These are phyloP conservation scores for Graphium sp. DNA, from an alignment of 2,329 filamentous ascomycete genomes.

Conservation along the genomic window DNA sequence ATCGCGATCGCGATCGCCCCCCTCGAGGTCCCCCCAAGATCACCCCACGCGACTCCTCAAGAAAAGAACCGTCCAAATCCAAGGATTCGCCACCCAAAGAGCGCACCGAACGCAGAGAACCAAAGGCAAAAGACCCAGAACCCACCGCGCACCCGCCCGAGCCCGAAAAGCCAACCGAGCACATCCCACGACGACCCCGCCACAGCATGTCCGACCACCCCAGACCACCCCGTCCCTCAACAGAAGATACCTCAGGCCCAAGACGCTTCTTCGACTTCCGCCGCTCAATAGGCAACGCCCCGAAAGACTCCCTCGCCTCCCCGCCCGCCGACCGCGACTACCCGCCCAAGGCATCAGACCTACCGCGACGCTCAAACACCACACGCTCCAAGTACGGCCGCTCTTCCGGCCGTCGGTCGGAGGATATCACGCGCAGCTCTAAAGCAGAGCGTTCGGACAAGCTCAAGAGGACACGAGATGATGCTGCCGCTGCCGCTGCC, in stretches of 20 bases:
- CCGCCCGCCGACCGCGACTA: constrained; percentile 1
- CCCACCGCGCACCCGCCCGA: too few species aligned
- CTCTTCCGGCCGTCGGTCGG: constrained; percentile 1
- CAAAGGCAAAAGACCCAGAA: constrained; percentile 1
- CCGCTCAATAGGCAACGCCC: constrained; percentile 1
- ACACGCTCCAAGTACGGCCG: constrained; percentile 1
- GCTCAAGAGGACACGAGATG: constrained; percentile 1
- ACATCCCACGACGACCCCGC: constrained; percentile 1
- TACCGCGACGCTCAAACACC: constrained; percentile 5
- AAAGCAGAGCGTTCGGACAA: constrained; percentile 1
- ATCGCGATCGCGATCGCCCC: neutral
- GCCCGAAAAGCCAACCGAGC: too few species aligned
- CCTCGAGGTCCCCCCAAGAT: too few species aligned
- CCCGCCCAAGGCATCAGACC: constrained; percentile 4
- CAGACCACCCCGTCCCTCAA: neutral
- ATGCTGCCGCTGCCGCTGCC: constrained; percentile 1
- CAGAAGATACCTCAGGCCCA: constrained; percentile 1
- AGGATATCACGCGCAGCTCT: constrained; percentile 1
- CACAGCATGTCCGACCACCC: constrained; percentile 1
- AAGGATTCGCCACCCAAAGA: too few species aligned
- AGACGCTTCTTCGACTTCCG: constrained; percentile 4
- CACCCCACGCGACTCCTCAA: too few species aligned
- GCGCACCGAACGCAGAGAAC: neutral
- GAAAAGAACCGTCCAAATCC: too few species aligned
- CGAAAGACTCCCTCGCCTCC: neutral